Evolutionary conservation across 2,329 filamentous ascomycete species (phyloP), one percentile per base, ranked within the genome.

Genomic region (Fusarium napiforme): DNA sequence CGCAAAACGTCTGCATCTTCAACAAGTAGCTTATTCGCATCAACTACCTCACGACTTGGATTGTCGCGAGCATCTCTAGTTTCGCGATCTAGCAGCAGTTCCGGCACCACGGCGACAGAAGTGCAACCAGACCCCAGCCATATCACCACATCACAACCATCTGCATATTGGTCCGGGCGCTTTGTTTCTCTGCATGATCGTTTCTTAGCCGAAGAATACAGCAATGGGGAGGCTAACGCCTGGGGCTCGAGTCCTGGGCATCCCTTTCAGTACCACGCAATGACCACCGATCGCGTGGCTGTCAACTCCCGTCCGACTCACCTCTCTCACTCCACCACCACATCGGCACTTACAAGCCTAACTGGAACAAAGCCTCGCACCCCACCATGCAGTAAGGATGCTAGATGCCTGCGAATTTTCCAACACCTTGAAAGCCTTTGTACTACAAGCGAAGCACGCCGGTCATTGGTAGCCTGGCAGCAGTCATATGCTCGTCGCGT

Each of bases 161-260:
- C 85, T 4, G 79, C 83, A 6, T 92, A 91, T 79, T 93, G 91
- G 91, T 83, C 85, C 16, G 91, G 91, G 23, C 88, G 91, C 43
- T 91, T 92, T 77, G 81, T 85, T 57, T 81, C 88, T 5, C 79
- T 91, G 1, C 84, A 87, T 57, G 90, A 92, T 79, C 85, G 84
- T 23, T 79, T 79, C 21, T 66, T 77, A 6, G 43, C 78, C 7
- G 81, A 83, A 39, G 77, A 76, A 5, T 77, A 80, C 23, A 65
- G 66, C 5, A 67, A 69, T 32, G 65, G 69, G 5, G 61, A 64
- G 60, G 28, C 39, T 60, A 15, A 28, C 14, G 43, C 57, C 23
- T 56, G 56, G 12, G 14, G n/a, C 23, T 30, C 52, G 12, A 49
- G 59, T 14, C 34, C 26, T 19, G 42, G 14, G 12, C 49, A 40